These are phyloP conservation scores for Nyssa sinensis DNA, from an alignment of 148 eudicot genomes.

Conservation along the genomic window DNA sequence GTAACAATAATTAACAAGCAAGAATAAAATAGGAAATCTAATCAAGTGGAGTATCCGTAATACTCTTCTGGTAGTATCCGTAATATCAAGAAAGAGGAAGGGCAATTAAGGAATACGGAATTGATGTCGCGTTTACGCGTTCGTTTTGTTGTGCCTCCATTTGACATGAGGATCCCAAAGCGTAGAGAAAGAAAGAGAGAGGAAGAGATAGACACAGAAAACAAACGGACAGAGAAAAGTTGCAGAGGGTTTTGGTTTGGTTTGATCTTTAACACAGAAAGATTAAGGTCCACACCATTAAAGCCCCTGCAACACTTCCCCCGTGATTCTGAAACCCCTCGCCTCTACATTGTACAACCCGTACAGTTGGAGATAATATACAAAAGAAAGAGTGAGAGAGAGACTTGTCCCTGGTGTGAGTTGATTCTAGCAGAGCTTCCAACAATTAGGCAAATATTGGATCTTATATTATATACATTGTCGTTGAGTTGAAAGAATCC, in stretches of 20 bases:
- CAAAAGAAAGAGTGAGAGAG: background rate
- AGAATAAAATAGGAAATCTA: no score
- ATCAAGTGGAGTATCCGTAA: no score
- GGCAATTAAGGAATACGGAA: background rate
- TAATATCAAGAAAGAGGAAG: background rate
- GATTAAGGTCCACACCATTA: no score
- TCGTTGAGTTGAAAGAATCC: background rate
- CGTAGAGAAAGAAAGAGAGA: background rate
- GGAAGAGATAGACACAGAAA: background rate
- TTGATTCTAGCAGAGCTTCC: background rate
- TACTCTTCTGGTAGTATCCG: background rate
- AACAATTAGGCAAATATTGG: background rate
- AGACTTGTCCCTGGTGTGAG: constrained; percentile 4
- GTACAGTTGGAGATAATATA: background rate
- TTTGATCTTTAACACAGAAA: background rate
- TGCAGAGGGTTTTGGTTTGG: constrained; percentile 6
- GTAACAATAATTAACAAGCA: no score
- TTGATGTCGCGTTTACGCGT: background rate
- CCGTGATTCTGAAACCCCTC: background rate
- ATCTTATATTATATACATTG: constrained; percentile 9
- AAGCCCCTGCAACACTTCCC: constrained; percentile 12
- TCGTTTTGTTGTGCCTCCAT: background rate
- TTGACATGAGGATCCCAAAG: no score
- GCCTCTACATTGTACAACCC: background rate
- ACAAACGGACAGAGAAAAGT: background rate